Percentiles rank a stretch among this genome's conserved stretches.
Evolutionary conservation across 140 eudicot genomes (phyloP).

Genomic region (Flaveria floridana): DNA sequence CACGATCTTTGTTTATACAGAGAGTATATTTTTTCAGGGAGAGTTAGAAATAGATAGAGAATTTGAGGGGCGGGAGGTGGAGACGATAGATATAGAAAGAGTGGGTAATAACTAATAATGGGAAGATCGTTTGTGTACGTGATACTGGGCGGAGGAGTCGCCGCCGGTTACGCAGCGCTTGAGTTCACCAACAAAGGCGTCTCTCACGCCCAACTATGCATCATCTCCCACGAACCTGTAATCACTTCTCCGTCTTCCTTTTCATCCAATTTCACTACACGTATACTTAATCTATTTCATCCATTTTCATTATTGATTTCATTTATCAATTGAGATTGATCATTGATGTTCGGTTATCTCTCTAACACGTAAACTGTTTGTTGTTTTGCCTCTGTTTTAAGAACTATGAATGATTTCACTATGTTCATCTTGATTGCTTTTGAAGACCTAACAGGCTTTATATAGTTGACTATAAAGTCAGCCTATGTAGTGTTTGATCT

Average conservation of each 20-base stretch:
- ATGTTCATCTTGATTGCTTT: too few species aligned
- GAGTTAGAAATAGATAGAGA: too few species aligned
- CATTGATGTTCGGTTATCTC: conserved; percentile 18
- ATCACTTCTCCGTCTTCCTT: conserved; percentile 1
- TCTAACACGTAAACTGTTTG: conserved; percentile 39
- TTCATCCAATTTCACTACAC: conserved; percentile 5
- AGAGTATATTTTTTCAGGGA: too few species aligned
- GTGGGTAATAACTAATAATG: conserved; percentile 33
- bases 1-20: too few species aligned
- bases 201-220: conserved; percentile 85
- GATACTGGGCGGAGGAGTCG: conserved; percentile 92
- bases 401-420: conserved; percentile 2
- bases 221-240: conserved; percentile 93
- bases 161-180: conserved; percentile 98
- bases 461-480: too few species aligned
- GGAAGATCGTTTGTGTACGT: conserved; percentile 89
- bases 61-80: conserved; percentile 25
- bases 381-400: conserved; percentile 29
- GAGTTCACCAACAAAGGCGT: conserved; percentile 82
- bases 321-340: conserved; percentile 19
- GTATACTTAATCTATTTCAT: neutral
- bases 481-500: too few species aligned
- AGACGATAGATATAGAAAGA: neutral
- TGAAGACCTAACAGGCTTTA: too few species aligned
- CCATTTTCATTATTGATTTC: neutral